Evolutionary conservation across 139 green algal genomes (phyloP).

Genomic region (Mychonastes homosphaera): DNA sequence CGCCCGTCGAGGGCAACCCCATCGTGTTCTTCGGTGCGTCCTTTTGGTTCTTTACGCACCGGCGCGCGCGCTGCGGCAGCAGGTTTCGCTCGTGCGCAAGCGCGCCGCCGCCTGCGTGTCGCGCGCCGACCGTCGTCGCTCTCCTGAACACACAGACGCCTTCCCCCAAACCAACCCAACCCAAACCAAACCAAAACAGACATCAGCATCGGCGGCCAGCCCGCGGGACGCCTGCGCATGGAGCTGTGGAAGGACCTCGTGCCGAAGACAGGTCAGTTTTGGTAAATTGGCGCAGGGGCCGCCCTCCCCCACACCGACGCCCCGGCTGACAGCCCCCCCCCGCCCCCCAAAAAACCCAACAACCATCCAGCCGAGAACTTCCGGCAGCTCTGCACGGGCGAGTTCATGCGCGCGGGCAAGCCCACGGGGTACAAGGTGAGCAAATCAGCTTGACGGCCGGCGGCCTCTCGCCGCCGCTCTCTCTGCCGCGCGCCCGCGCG

Average conservation of each 20-base stretch:
- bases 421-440: conserved; percentile 35
- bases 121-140: background rate
- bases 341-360: no score
- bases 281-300: conserved; percentile 13
- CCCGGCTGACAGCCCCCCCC: no score
- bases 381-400: conserved; percentile 87
- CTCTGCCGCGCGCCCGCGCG: no score
- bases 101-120: background rate
- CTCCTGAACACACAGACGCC: background rate
- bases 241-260: conserved; percentile 84
- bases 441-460: conserved; percentile 7
- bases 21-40: conserved; percentile 85
- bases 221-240: conserved; percentile 74
- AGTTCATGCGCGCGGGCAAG: conserved; percentile 44
- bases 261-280: conserved; percentile 75
- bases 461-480: no score
- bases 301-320: background rate
- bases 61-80: background rate
- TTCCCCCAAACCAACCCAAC: background rate
- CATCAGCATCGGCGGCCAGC: conserved; percentile 66
- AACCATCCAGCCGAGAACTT: conserved; percentile 60
- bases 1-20: conserved; percentile 60
- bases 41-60: background rate
- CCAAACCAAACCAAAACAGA: conserved; percentile 41
- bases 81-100: background rate